phyloP scores from a whole-genome alignment of 345 rosid genomes.

The Excoecaria agallocha region DNA sequence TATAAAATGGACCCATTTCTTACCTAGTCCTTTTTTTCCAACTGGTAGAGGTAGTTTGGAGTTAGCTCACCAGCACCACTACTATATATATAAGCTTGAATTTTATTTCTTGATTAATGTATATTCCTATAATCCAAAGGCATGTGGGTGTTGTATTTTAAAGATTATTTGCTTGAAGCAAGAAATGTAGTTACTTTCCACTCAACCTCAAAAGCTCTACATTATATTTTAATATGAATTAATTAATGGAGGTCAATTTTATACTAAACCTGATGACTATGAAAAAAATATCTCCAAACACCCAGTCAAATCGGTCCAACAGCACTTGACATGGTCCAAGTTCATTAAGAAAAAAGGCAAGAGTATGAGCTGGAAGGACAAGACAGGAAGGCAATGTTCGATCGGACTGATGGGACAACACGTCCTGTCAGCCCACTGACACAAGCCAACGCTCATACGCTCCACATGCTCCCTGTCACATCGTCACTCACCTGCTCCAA shows the following conservation, averaged over 20 bases:
- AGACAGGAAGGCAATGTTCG: no score
- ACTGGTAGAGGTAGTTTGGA: conserved; percentile 11
- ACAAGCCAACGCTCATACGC: no score
- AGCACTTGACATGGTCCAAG: no score
- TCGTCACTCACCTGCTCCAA: no score
- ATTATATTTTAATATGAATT: not conserved
- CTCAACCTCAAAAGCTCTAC: not conserved
- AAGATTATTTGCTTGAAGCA: conserved; percentile 14
- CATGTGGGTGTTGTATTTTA: conserved; percentile 23
- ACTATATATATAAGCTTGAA: not conserved
- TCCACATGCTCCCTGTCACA: no score
- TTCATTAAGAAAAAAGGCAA: no score
- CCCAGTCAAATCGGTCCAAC: no score
- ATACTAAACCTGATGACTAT: no score
- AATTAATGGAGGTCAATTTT: not conserved
- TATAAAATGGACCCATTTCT: conserved; percentile 9
- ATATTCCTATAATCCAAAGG: conserved; percentile 13
- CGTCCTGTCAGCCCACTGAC: no score
- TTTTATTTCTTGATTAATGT: not conserved
- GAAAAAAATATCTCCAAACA: no score
- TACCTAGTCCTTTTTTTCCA: not conserved
- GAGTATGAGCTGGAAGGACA: no score
- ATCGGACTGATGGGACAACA: no score
- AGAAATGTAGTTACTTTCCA: conserved; percentile 8
- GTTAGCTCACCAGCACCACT: conserved; percentile 18